Evolutionary conservation across 306 rosid species (phyloP).

Genomic region (Hippophae gyantsensis): DNA sequence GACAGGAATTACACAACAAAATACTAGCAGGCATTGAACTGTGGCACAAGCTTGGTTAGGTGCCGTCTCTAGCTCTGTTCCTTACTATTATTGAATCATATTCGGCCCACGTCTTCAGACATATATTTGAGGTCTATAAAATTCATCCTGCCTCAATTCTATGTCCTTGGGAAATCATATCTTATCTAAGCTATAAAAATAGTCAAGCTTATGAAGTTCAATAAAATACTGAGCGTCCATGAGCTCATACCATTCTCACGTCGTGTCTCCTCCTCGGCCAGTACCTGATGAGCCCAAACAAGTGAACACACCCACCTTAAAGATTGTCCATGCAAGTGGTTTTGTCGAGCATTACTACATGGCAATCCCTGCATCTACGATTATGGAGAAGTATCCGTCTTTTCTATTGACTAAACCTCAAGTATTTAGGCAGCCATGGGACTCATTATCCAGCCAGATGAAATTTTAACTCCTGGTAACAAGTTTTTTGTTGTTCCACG

Average conservation of each 20-base stretch:
- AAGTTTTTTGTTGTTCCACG: slow-evolving; percentile 20
- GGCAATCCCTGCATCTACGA: slow-evolving; percentile 19
- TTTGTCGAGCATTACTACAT: slow-evolving; percentile 24
- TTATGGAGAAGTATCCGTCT: slow-evolving; percentile 27
- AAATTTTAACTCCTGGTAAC: slow-evolving; percentile 22
- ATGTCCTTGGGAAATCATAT: too few relatives aligned
- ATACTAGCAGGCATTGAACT: background rate
- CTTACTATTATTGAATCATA: background rate
- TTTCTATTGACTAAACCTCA: slow-evolving; percentile 22
- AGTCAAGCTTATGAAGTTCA: slow-evolving; percentile 10
- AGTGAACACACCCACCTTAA: background rate
- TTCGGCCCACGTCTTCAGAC: background rate
- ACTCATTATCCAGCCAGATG: slow-evolving; percentile 17
- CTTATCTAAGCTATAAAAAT: background rate
- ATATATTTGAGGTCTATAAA: background rate
- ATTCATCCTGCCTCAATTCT: background rate
- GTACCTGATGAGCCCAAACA: background rate
- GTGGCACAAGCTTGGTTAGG: background rate
- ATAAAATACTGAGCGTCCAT: slow-evolving; percentile 8
- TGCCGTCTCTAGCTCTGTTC: background rate
- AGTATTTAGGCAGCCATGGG: slow-evolving; percentile 24
- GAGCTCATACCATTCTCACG: slow-evolving; percentile 6
- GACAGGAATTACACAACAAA: background rate
- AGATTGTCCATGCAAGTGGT: slow-evolving; percentile 27
- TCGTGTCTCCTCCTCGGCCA: background rate